phyloP scores from a whole-genome alignment of 2,329 filamentous ascomycete species.

The Venturiaceae sp. region DNA sequence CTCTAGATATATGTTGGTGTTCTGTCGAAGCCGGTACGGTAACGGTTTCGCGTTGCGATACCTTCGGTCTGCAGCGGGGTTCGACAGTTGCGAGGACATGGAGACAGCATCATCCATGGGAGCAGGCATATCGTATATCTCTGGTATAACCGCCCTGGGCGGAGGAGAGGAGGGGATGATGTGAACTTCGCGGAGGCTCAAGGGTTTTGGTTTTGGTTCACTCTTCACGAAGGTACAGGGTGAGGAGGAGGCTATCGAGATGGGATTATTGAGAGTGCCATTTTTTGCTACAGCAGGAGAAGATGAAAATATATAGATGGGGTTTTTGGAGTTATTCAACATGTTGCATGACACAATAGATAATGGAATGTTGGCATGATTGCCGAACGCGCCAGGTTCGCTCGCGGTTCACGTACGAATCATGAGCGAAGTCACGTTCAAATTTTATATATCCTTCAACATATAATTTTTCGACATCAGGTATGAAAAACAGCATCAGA shows the following conservation, averaged over 20 bases:
- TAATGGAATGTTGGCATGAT: not conserved
- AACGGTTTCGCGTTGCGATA: not conserved
- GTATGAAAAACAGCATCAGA: no score
- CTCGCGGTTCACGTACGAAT: not conserved
- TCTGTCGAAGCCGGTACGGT: conserved; percentile 4
- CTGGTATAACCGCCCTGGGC: not conserved
- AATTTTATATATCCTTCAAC: no score
- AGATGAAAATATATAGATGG: not conserved
- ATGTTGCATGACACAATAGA: not conserved
- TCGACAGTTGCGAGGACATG: not conserved
- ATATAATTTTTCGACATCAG: no score
- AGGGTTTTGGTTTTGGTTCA: not conserved
- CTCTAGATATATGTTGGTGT: not conserved
- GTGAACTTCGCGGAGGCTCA: not conserved
- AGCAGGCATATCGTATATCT: not conserved
- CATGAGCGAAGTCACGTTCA: not conserved
- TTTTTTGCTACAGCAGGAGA: not conserved
- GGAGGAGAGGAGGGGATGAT: not conserved
- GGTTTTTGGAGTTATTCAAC: not conserved
- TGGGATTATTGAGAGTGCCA: not conserved
- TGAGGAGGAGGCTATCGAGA: not conserved
- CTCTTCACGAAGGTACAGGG: not conserved
- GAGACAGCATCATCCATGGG: not conserved
- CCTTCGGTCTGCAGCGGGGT: not conserved
- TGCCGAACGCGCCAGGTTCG: not conserved